Percentiles rank a stretch among this genome's conserved stretches.
Evolutionary conservation across 768 basidiomycete genomes (phyloP).

Genomic region (Gloeophyllum trabeum): DNA sequence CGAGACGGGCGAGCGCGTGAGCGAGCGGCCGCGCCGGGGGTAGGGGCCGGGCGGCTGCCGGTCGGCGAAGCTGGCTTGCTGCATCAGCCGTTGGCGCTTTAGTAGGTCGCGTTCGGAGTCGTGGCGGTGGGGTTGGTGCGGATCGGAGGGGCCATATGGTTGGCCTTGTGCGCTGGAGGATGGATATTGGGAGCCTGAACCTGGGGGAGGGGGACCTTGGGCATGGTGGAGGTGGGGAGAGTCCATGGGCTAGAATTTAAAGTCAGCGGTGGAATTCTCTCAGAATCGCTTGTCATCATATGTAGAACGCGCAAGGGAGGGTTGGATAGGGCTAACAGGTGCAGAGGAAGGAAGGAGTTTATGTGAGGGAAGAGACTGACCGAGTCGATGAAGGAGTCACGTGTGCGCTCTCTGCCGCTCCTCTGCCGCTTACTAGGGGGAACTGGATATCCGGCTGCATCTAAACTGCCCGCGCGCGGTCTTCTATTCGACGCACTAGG

Average conservation of each 20-base stretch:
- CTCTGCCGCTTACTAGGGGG: conserved; percentile 41
- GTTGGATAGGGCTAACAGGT: no score
- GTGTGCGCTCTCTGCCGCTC: conserved; percentile 23
- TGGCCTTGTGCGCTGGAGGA: no score
- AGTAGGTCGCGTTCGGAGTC: background rate
- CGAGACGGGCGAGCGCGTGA: background rate
- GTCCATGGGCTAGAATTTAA: conserved; percentile 14
- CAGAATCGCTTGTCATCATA: no score
- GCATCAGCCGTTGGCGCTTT: background rate
- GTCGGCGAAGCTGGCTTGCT: background rate
- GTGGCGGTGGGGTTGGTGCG: background rate
- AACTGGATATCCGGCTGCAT: conserved; percentile 19
- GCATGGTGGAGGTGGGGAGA: conserved; percentile 7
- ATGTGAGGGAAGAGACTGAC: conserved; percentile 12
- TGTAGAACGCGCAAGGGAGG: no score
- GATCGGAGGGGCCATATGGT: no score
- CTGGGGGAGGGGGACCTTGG: background rate
- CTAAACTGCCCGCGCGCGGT: conserved; percentile 32
- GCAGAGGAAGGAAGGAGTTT: no score
- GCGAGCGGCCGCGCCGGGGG: background rate
- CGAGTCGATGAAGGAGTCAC: conserved; percentile 11
- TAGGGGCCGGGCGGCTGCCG: background rate
- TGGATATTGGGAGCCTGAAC: background rate
- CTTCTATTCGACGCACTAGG: conserved; percentile 19
- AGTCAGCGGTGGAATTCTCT: no score